Percentiles rank a stretch among this genome's conserved stretches.
Evolutionary conservation across 768 basidiomycete species (phyloP).

Genomic region (Pulveroboletus sp.): DNA sequence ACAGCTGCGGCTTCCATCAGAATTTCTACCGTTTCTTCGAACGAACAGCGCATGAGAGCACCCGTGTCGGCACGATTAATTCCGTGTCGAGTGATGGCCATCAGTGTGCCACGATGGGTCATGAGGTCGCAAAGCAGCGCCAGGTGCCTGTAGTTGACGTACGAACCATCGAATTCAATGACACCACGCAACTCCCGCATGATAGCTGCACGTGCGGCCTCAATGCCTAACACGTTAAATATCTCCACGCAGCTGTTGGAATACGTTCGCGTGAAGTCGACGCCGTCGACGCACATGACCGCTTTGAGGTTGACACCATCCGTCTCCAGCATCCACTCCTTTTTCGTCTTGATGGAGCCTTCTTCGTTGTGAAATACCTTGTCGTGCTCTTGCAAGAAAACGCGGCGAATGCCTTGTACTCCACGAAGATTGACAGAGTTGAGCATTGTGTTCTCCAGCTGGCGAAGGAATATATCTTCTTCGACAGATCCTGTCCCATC

Average conservation of each 20-base stretch:
- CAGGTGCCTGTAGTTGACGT: constrained; percentile 97
- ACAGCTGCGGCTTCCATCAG: constrained; percentile 98
- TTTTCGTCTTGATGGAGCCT: constrained; percentile 60
- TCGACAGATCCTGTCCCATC: constrained; percentile 73
- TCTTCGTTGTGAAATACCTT: constrained; percentile 62
- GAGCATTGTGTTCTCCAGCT: constrained; percentile 94
- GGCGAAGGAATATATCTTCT: constrained; percentile 95
- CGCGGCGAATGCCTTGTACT: constrained; percentile 85
- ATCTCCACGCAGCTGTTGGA: constrained; percentile 97
- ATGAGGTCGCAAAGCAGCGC: constrained; percentile 97
- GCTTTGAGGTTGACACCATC: constrained; percentile 95
- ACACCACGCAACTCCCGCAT: constrained; percentile 92
- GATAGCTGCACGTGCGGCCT: constrained; percentile 92
- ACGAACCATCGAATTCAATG: constrained; percentile 99
- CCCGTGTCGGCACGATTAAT: constrained; percentile 99
- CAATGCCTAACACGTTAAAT: constrained; percentile 93
- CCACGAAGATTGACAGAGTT: constrained; percentile 94
- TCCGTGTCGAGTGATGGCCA: constrained; percentile 99
- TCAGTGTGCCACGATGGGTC: constrained; percentile 92
- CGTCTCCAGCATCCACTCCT: constrained; percentile 97
- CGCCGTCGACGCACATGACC: constrained; percentile 93
- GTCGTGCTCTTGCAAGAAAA: constrained; percentile 91
- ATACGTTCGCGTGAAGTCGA: constrained; percentile 89
- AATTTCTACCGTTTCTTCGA: constrained; percentile 99
- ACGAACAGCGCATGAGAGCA: constrained; percentile 96